Evolutionary conservation across 1,284 basidiomycete species (phyloP).

Genomic region (Fomitopsis palustris): DNA sequence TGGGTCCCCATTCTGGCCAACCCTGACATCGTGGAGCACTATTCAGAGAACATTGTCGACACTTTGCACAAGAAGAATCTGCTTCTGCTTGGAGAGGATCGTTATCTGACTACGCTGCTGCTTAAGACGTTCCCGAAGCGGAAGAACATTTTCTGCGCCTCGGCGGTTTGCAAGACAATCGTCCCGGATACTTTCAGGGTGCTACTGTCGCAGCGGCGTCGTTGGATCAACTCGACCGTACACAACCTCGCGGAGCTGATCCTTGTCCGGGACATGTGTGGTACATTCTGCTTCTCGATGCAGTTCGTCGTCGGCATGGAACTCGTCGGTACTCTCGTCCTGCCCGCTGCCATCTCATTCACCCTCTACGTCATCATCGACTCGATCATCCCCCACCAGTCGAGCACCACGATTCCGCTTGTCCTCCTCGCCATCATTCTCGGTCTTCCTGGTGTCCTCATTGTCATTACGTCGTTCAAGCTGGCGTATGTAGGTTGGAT

Average conservation of each 20-base stretch:
- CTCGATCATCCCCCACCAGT: slow-evolving; percentile 77
- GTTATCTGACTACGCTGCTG: slow-evolving; percentile 94
- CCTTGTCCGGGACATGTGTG: slow-evolving; percentile 91
- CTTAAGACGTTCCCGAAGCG: slow-evolving; percentile 98
- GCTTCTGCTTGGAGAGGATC: slow-evolving; percentile 96
- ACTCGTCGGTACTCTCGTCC: slow-evolving; percentile 90
- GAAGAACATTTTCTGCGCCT: slow-evolving; percentile 98
- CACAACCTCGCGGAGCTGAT: slow-evolving; percentile 96
- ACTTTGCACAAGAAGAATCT: slow-evolving; percentile 99
- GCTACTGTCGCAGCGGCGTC: slow-evolving; percentile 92
- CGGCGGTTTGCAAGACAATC: slow-evolving; percentile 97
- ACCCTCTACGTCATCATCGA: slow-evolving; percentile 90
- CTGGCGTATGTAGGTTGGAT: slow-evolving; percentile 96
- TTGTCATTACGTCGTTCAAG: slow-evolving; percentile 93
- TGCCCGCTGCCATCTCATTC: slow-evolving; percentile 97
- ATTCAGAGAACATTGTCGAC: slow-evolving; percentile 97
- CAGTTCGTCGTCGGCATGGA: slow-evolving; percentile 99
- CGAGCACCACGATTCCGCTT: slow-evolving; percentile 90
- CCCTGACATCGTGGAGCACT: slow-evolving; percentile 96
- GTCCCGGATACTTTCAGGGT: slow-evolving; percentile 96
- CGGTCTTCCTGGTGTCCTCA: slow-evolving; percentile 92
- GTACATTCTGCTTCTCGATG: slow-evolving; percentile 97
- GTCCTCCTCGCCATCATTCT: slow-evolving; percentile 91
- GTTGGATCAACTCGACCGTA: slow-evolving; percentile 99
- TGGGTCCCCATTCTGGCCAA: slow-evolving; percentile 99